Evolutionary conservation across 805 yeast genomes (phyloP), one percentile per base, ranked within the genome.

Genomic region (Suhomyces sp.): DNA sequence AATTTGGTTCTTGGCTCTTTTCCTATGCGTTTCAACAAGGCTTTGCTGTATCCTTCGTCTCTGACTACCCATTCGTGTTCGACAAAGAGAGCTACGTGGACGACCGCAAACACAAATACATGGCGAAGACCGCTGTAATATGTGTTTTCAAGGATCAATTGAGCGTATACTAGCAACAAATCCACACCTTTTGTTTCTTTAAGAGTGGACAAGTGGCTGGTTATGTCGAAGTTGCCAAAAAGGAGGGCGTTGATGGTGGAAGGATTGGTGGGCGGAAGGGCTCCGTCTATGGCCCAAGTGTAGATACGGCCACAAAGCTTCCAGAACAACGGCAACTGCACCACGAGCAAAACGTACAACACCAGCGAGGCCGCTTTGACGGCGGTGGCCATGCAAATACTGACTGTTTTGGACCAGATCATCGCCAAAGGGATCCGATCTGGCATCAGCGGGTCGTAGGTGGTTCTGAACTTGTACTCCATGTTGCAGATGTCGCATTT

Each of bases 401-500:
- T 49, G 7, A 67, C 45, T 6, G 79, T 58, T 46, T 79, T 81
- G 42, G 60, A 61, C 54, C 82, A 44, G 13, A 88, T 67, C 42
- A 85, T 66, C 1, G 60, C 54, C 2, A 82, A 9, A 0, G 97
- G 96, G 23, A 88, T 80, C 24, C 70, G 66, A 7, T 67, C 70
- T 1, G 96, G 94, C 83, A 87, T 86, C 46, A 81, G 68, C 2
- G 80, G 82, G 48, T 79, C 80, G 65, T 86, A 88, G 1, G 83
- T 77, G 23, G 90, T 87, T 29, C 79, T 77, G 67, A 88, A 88
- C 52, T 76, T 78, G 68, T 87, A 91, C 27, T 84, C 81, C 35
- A 87, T 76, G 61, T 90, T 87, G 68, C 98, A 94, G 41, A 94
- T 88, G 67, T 93, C 98, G 78, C 98, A 94, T 38, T 81, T 77